Conservation (phyloP, 257 asterid species). For the Ehretia macrophylla region DNA sequence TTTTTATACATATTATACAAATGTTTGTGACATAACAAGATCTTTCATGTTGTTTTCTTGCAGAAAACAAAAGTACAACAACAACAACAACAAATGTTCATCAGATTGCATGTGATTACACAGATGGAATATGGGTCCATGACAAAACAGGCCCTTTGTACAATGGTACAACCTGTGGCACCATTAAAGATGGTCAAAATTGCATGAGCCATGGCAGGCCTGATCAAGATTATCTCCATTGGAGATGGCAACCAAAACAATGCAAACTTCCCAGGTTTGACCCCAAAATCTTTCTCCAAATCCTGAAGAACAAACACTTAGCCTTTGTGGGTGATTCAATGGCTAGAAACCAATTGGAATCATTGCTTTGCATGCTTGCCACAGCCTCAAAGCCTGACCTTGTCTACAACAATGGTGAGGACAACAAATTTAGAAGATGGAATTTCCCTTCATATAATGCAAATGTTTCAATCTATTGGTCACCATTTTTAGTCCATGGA, state of each 20-base stretch:
- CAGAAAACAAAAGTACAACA: constrained; percentile 19
- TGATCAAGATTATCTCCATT: constrained; percentile 52
- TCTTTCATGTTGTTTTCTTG: background rate
- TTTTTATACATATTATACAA: background rate
- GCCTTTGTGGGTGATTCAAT: constrained; percentile 88
- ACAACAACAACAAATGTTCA: background rate
- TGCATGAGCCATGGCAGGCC: constrained; percentile 66
- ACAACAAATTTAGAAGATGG: constrained; percentile 68
- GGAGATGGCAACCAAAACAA: constrained; percentile 67
- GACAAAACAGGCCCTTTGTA: constrained; percentile 43
- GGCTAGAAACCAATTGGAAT: constrained; percentile 80
- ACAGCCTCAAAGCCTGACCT: constrained; percentile 47
- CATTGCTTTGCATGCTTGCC: constrained; percentile 59
- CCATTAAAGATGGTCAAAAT: constrained; percentile 65
- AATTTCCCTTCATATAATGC: constrained; percentile 33
- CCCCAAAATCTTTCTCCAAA: constrained; percentile 48
- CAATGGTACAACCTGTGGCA: constrained; percentile 59
- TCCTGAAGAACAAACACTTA: constrained; percentile 46
- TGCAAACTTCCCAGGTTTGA: constrained; percentile 65
- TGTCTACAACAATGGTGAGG: constrained; percentile 41
- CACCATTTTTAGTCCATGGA: constrained; percentile 76
- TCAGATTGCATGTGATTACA: constrained; percentile 47
- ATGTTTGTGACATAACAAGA: background rate
- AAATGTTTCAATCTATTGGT: constrained; percentile 69
- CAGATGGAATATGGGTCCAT: constrained; percentile 56